phyloP scores from a whole-genome alignment of 768 basidiomycete species.

The Auricularia sp. region DNA sequence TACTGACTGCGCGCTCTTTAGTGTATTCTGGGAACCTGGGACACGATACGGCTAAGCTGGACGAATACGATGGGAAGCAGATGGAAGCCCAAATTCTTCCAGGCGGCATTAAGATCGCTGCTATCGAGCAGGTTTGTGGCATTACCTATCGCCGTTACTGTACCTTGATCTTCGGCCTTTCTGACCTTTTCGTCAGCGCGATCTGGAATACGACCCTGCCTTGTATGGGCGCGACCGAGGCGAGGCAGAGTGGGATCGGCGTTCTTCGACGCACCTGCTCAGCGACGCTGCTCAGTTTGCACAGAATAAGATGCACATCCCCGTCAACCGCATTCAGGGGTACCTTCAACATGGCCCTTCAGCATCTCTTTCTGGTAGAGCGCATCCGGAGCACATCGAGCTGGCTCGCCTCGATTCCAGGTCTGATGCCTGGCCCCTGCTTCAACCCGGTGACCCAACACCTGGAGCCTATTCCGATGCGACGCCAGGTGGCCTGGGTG shows the following conservation, averaged over 20 bases:
- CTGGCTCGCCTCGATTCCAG: background rate
- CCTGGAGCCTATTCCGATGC: background rate
- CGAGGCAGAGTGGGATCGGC: slow-evolving; percentile 81
- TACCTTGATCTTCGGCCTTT: background rate
- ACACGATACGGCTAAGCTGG: slow-evolving; percentile 51
- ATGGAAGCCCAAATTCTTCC: slow-evolving; percentile 66
- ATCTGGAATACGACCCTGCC: slow-evolving; percentile 75
- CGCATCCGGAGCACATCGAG: background rate
- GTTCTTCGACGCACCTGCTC: slow-evolving; percentile 46
- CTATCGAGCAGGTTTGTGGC: slow-evolving; percentile 52
- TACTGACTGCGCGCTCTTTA: background rate
- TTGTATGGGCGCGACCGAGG: slow-evolving; percentile 73
- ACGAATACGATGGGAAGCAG: slow-evolving; percentile 70
- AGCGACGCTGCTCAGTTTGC: slow-evolving; percentile 16
- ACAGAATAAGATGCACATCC: background rate
- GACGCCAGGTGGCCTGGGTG: background rate
- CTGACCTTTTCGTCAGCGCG: slow-evolving; percentile 30
- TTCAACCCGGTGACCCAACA: background rate
- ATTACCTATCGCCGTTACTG: slow-evolving; percentile 7
- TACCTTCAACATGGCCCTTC: background rate
- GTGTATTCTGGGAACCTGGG: slow-evolving; percentile 70
- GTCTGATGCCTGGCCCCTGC: background rate
- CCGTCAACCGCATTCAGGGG: background rate
- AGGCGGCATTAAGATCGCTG: slow-evolving; percentile 76
- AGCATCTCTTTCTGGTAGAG: background rate